phyloP scores from a whole-genome alignment of 2,329 filamentous ascomycete genomes.

The Parafenestella ontariensis region DNA sequence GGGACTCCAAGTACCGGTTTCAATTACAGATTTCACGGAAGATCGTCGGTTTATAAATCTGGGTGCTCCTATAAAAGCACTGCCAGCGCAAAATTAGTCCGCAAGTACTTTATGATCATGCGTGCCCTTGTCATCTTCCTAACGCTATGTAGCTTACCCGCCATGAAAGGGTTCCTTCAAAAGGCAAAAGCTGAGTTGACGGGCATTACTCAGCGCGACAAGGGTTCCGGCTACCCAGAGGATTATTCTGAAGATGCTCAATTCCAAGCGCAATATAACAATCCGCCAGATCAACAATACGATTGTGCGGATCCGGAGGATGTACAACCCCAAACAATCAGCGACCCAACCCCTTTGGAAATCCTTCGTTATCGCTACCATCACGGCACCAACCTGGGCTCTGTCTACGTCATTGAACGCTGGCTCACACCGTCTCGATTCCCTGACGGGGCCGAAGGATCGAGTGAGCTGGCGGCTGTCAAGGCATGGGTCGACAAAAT shows the following conservation, averaged over 20 bases:
- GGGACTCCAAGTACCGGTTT: background rate
- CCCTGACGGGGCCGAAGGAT: slow-evolving; percentile 49
- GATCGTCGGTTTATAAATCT: background rate
- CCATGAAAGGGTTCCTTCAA: slow-evolving; percentile 37
- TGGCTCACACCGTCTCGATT: slow-evolving; percentile 64
- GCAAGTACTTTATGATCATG: slow-evolving; percentile 11
- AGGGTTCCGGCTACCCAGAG: background rate
- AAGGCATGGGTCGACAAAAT: slow-evolving; percentile 55
- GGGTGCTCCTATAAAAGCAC: background rate
- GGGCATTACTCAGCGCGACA: slow-evolving; percentile 13
- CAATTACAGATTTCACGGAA: background rate
- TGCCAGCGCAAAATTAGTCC: background rate
- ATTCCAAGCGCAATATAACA: slow-evolving; percentile 6
- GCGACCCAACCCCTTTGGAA: slow-evolving; percentile 47
- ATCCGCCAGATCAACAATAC: background rate
- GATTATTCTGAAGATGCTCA: background rate
- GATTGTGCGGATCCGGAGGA: slow-evolving; percentile 11
- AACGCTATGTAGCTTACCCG: slow-evolving; percentile 11
- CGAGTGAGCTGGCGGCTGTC: slow-evolving; percentile 62
- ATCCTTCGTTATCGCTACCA: slow-evolving; percentile 65
- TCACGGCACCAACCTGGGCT: slow-evolving; percentile 66
- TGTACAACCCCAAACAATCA: slow-evolving; percentile 41
- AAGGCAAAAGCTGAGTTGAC: slow-evolving; percentile 38
- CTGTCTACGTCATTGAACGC: slow-evolving; percentile 66
- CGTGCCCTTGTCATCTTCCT: slow-evolving; percentile 5